Base-by-base conservation (phyloP, 352 stramenopile genomes). In the Globisporangium irregulare region DNA sequence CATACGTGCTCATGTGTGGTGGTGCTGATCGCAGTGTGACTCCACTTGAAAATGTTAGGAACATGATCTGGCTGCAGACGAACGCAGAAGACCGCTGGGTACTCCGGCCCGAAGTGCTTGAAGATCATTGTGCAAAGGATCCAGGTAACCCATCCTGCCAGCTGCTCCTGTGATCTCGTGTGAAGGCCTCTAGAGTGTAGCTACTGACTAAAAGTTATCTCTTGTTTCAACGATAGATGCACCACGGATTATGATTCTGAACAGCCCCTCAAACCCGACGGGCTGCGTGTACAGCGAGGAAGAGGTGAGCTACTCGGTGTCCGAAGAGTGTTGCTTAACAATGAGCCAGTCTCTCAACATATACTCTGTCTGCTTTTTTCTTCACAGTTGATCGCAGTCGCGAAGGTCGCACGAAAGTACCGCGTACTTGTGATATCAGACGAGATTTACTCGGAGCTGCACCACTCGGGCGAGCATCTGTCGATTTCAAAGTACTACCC, bases 381-480 rank as follows among this genome's bases (percentile, higher is more conserved):
- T 66, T n/a, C 8, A 36, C 55, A 73, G 67, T 73, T 73, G 36
- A 73, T 86, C 14, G 84, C 76, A 34, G 75, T 97, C 15, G 89
- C 89, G 29, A 73, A 82, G 14, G 73, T 95, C 6, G 88, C 86
- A 32, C 80, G 87, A 54, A 94, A 93, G 73, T 95, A 95, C 69
- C 82, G 88, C 22, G 83, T 97, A 57, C 82, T 95, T n/a, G 87
- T 96, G 24, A 86, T 96, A 25, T 96, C 89, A 48, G 89, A 96
- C 62, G 89, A 96, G 72, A 92, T 96, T 58, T 96, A 96, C 74
- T 93, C 87, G 36, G 89, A 95, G 70, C 69, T 95, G 41, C 86
- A 92, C 59, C 84, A 94, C 70, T 79, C 74, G 20, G 82, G 84
- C 27, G 75, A 82, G 9, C 89, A 96, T 50, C 53, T 91, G 14